Conservation (phyloP, 2,329 filamentous ascomycete species). For the Verticillium longisporum region DNA sequence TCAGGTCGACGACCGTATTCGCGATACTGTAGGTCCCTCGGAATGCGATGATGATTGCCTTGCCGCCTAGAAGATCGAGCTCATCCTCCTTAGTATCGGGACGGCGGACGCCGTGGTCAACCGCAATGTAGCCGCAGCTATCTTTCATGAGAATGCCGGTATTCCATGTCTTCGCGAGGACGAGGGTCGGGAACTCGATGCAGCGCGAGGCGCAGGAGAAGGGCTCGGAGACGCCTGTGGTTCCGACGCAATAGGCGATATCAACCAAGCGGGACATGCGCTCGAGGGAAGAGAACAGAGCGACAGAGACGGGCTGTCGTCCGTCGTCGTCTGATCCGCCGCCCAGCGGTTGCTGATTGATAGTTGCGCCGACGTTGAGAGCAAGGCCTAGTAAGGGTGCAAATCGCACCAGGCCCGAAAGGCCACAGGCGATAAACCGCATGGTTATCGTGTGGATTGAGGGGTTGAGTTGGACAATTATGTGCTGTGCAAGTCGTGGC, state of each 20-base stretch:
- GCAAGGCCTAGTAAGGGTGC: background rate
- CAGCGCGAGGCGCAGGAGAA: conserved; percentile 85
- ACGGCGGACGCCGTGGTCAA: conserved; percentile 57
- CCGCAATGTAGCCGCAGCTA: conserved; percentile 86
- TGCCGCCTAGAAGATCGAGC: conserved; percentile 13
- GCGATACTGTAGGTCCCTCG: conserved; percentile 90
- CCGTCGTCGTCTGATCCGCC: background rate
- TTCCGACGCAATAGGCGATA: conserved; percentile 88
- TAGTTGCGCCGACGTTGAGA: background rate
- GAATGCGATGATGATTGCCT: conserved; percentile 74
- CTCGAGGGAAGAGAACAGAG: conserved; percentile 75
- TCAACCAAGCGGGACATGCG: conserved; percentile 88
- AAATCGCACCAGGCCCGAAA: background rate
- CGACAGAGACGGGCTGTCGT: conserved; percentile 37
- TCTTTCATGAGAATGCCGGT: conserved; percentile 82
- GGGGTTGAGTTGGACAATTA: background rate
- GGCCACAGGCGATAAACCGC: background rate
- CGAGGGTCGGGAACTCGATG: conserved; percentile 71
- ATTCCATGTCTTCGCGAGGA: conserved; percentile 81
- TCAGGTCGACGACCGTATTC: conserved; percentile 86
- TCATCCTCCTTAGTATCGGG: conserved; percentile 8
- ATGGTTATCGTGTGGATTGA: background rate
- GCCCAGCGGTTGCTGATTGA: background rate
- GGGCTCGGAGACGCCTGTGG: conserved; percentile 71
- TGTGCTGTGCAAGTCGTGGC: background rate